Conservation (phyloP, 345 rosid genomes). For the Bruguiera parviflora region DNA sequence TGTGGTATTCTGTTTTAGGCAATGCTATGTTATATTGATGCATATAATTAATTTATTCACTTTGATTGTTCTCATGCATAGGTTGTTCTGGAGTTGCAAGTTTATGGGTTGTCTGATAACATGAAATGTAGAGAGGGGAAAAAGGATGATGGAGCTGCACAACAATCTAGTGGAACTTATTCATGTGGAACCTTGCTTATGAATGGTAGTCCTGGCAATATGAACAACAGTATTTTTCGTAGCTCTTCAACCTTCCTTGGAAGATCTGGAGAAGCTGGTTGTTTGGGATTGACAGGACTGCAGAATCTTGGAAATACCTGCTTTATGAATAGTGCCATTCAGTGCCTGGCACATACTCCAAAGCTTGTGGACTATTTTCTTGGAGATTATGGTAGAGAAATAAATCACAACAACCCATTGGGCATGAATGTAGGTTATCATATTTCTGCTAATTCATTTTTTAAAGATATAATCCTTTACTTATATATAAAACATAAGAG, state of each 20-base stretch:
- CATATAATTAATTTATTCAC: constrained; percentile 12
- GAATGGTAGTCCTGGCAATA: constrained; percentile 55
- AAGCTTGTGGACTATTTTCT: constrained; percentile 94
- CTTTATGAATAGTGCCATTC: constrained; percentile 96
- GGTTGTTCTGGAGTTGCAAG: constrained; percentile 85
- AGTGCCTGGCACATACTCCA: constrained; percentile 97
- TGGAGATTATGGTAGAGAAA: constrained; percentile 83
- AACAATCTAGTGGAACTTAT: constrained; percentile 42
- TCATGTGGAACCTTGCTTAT: constrained; percentile 29
- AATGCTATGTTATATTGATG: constrained; percentile 12
- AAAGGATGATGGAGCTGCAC: constrained; percentile 58
- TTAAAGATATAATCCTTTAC: background rate
- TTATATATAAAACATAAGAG: background rate
- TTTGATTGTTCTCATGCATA: constrained; percentile 33
- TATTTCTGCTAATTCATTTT: constrained; percentile 12
- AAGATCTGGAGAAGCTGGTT: constrained; percentile 85
- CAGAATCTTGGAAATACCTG: constrained; percentile 99
- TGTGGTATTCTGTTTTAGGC: constrained; percentile 3
- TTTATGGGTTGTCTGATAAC: constrained; percentile 94
- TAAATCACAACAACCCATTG: constrained; percentile 80
- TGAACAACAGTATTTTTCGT: constrained; percentile 39
- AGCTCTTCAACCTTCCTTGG: constrained; percentile 45
- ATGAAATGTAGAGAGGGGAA: constrained; percentile 68
- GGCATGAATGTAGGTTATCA: constrained; percentile 81
- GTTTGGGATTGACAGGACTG: constrained; percentile 88